Conservation (phyloP, 306 rosid genomes). For the Cyamopsis tetragonoloba region DNA sequence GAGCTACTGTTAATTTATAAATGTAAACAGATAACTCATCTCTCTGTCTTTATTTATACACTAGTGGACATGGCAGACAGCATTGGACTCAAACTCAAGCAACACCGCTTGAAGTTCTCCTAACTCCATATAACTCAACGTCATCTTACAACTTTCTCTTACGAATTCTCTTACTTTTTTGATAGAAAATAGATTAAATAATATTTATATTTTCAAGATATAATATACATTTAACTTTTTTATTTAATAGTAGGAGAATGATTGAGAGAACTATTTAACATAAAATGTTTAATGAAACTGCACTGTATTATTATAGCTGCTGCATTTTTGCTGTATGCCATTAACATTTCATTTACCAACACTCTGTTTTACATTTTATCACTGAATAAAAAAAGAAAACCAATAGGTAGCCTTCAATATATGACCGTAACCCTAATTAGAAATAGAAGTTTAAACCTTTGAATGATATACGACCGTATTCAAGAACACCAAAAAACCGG, state of each 20-base stretch:
- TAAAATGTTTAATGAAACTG: neutral
- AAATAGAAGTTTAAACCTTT: no score
- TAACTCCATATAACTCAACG: conserved; percentile 33
- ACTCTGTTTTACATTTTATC: neutral
- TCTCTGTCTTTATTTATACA: no score
- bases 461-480: neutral
- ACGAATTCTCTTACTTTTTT: no score
- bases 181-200: no score
- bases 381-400: neutral
- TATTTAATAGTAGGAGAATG: no score
- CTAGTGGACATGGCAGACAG: conserved; percentile 45
- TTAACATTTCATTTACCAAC: neutral
- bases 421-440: no score
- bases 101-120: conserved; percentile 30
- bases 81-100: conserved; percentile 42
- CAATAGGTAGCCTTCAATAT: neutral
- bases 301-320: neutral
- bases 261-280: no score
- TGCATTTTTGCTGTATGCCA: neutral
- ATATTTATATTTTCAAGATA: no score
- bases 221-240: no score
- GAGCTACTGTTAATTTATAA: no score
- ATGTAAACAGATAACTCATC: no score
- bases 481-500: conserved; percentile 12
- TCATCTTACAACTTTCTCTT: no score